phyloP scores from a whole-genome alignment of 164 flowering plant species.

The Vitis rotundifolia region DNA sequence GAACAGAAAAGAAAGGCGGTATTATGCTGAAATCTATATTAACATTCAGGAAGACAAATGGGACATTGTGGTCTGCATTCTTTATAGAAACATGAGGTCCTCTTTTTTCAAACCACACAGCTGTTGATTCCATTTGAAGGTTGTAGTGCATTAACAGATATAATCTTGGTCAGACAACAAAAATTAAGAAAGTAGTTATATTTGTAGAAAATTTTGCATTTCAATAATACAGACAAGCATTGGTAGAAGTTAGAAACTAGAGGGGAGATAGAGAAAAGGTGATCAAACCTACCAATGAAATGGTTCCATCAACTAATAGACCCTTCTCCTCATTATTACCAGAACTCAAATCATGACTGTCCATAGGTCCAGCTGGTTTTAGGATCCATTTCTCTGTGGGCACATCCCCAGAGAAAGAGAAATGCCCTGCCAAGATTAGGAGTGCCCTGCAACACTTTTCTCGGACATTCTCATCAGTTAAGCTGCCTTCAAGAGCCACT shows the following conservation, averaged over 20 bases:
- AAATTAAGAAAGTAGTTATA: no score
- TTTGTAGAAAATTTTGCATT: no score
- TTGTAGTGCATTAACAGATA: not conserved
- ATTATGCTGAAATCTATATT: no score
- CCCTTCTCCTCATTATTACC: slow-evolving; percentile 20
- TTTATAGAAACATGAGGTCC: not conserved
- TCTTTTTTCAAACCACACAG: not conserved
- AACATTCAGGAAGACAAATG: no score
- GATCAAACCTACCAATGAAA: slow-evolving; percentile 27
- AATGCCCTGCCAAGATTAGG: slow-evolving; percentile 50
- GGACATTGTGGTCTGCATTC: no score
- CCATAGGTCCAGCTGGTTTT: slow-evolving; percentile 43
- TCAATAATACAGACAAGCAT: no score
- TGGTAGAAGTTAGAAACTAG: not conserved
- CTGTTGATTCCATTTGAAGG: not conserved
- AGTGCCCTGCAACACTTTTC: slow-evolving; percentile 59
- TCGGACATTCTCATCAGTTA: slow-evolving; percentile 44
- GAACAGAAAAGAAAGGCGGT: no score
- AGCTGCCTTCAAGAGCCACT: slow-evolving; percentile 48
- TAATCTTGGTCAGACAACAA: no score
- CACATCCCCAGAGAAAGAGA: slow-evolving; percentile 48
- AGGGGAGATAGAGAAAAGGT: not conserved
- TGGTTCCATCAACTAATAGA: slow-evolving; percentile 17
- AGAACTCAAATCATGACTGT: slow-evolving; percentile 19
- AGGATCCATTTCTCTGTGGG: slow-evolving; percentile 47